A percentile compares a stretch with the other conserved stretches of the same genome.
Conservation (phyloP, 192 early-diverging fungal species). For the Dissophora ornata region DNA sequence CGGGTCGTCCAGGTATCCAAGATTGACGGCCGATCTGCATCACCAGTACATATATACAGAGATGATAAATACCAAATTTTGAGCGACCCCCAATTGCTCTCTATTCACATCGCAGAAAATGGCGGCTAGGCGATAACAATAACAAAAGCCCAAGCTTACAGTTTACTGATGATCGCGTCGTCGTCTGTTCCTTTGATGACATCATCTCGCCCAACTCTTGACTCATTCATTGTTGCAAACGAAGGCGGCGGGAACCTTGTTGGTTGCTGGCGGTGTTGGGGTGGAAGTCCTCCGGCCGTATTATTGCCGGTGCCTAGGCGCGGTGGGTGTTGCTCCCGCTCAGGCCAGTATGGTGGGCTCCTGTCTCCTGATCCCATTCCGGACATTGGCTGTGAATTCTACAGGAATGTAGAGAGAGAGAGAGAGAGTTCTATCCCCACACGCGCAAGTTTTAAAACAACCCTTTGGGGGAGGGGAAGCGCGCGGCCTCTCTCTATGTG, state of each 20-base stretch:
- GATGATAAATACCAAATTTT: neutral
- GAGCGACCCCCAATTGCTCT: too few species aligned
- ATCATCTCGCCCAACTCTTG: conserved; percentile 63
- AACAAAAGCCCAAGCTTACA: conserved; percentile 62
- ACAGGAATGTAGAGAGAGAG: too few species aligned
- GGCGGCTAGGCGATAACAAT: too few species aligned
- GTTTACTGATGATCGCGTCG: conserved; percentile 85
- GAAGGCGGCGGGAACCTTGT: neutral
- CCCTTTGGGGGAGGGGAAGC: too few species aligned
- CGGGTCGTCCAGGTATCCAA: conserved; percentile 86
- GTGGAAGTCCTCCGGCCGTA: neutral
- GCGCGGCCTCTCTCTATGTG: too few species aligned
- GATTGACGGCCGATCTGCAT: conserved; percentile 78
- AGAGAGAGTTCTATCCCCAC: too few species aligned
- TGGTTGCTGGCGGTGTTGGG: neutral
- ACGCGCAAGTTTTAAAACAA: too few species aligned
- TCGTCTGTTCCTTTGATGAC: conserved; percentile 91
- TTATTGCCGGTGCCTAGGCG: too few species aligned
- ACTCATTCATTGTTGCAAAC: neutral
- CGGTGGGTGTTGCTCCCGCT: too few species aligned
- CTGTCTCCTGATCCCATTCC: conserved; percentile 18
- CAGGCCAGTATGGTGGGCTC: conserved; percentile 32
- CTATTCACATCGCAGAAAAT: too few species aligned
- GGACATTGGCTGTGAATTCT: too few species aligned
- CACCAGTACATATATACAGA: too few species aligned